Evolutionary conservation across 2,329 filamentous ascomycete genomes (phyloP).

Genomic region (Ceratocystis alfenasii): DNA sequence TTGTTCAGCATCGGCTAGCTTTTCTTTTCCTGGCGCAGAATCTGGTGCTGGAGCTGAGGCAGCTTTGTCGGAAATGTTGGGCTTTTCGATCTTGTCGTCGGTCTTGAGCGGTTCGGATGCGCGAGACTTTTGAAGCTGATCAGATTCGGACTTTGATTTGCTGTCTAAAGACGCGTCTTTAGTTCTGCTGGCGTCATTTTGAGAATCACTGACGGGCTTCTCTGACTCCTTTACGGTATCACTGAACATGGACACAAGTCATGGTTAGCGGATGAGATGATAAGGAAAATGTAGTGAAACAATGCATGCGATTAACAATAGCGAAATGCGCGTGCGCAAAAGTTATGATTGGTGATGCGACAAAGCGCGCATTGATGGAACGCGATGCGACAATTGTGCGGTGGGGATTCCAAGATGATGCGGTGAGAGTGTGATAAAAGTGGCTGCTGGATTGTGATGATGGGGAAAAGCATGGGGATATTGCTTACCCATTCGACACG

Average conservation of each 20-base stretch:
- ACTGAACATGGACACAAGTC: background rate
- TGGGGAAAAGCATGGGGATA: constrained; percentile 20
- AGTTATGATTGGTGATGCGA: background rate
- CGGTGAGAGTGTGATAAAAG: background rate
- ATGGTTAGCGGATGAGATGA: background rate
- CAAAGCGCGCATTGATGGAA: background rate
- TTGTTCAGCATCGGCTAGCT: background rate
- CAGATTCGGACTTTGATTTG: constrained; percentile 4
- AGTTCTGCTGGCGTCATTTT: background rate
- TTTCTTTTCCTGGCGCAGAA: background rate
- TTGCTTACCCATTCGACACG: constrained; percentile 20
- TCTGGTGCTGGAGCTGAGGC: background rate
- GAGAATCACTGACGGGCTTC: background rate
- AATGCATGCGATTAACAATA: background rate
- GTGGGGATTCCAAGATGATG: background rate
- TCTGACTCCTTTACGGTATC: background rate
- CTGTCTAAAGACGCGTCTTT: background rate
- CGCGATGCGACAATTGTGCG: too few relatives aligned
- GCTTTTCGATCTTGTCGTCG: constrained; percentile 4
- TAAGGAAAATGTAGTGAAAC: too few relatives aligned
- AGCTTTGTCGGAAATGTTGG: background rate
- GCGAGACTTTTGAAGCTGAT: background rate
- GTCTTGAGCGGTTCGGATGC: background rate
- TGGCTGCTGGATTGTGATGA: background rate
- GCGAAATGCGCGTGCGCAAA: too few relatives aligned